Percentiles rank a stretch among this genome's conserved stretches.
Evolutionary conservation across 2,329 filamentous ascomycete genomes (phyloP).

Genomic region (Dothistroma pini): DNA sequence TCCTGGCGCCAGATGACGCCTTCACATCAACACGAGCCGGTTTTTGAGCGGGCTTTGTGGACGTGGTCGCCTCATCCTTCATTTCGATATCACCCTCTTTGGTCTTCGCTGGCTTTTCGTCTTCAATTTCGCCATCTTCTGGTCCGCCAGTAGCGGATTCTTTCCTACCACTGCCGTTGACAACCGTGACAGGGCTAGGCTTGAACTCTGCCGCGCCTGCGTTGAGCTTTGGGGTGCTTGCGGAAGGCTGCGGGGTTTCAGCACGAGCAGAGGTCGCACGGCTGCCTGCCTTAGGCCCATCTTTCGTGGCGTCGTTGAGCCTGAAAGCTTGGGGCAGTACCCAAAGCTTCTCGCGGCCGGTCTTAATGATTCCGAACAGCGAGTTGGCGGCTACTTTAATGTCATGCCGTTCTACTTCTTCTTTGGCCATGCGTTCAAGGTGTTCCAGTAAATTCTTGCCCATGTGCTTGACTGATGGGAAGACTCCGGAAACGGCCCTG

Average conservation of each 20-base stretch:
- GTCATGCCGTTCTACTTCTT: conserved; percentile 64
- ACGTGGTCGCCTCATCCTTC: conserved; percentile 19
- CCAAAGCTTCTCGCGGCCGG: conserved; percentile 60
- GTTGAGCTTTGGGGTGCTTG: conserved; percentile 43
- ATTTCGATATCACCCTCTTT: conserved; percentile 26
- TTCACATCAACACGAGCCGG: not conserved
- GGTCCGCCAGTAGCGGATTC: conserved; percentile 32
- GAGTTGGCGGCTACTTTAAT: conserved; percentile 70
- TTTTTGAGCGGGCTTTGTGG: conserved; percentile 6
- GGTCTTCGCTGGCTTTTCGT: conserved; percentile 44
- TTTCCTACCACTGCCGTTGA: conserved; percentile 44
- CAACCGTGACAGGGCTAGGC: conserved; percentile 37
- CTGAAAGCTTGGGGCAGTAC: conserved; percentile 71
- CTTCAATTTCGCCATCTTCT: conserved; percentile 71
- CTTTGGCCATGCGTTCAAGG: conserved; percentile 57
- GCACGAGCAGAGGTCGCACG: conserved; percentile 34
- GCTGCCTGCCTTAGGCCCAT: conserved; percentile 25
- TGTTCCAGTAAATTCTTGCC: conserved; percentile 64
- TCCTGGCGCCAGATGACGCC: conserved; percentile 7
- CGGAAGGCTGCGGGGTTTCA: conserved; percentile 41
- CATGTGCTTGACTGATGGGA: conserved; percentile 88
- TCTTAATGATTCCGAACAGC: conserved; percentile 66
- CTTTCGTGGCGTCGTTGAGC: conserved; percentile 29
- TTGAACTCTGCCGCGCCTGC: conserved; percentile 64
- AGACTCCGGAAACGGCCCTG: conserved; percentile 73